Conservation (phyloP, 2,329 filamentous ascomycete genomes). For the Cladosporium sp. region DNA sequence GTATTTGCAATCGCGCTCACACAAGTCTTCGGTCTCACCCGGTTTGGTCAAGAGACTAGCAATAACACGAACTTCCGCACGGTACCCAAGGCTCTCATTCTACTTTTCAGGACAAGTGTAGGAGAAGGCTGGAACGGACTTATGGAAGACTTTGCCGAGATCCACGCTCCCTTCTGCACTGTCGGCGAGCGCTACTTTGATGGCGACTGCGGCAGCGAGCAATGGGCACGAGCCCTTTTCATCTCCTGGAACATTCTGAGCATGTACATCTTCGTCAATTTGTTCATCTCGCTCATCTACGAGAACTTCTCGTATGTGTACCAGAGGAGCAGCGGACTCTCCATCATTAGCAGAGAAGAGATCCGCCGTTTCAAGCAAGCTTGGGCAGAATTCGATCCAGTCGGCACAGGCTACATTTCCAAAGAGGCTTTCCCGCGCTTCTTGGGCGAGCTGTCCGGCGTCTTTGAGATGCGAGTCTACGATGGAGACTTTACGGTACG, state of each 20-base stretch:
- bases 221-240: slow-evolving; percentile 87
- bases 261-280: slow-evolving; percentile 99
- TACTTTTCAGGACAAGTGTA: slow-evolving; percentile 89
- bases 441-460: slow-evolving; percentile 84
- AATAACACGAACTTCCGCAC: slow-evolving; percentile 89
- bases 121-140: slow-evolving; percentile 96
- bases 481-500: slow-evolving; percentile 84
- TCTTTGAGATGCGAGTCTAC: slow-evolving; percentile 98
- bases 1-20: slow-evolving; percentile 96
- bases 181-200: slow-evolving; percentile 71
- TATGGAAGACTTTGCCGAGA: slow-evolving; percentile 91
- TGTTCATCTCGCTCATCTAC: slow-evolving; percentile 98
- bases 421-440: slow-evolving; percentile 88
- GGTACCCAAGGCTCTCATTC: slow-evolving; percentile 88
- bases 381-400: slow-evolving; percentile 92
- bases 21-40: slow-evolving; percentile 91
- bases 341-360: slow-evolving; percentile 87
- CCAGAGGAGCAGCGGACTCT: slow-evolving; percentile 90
- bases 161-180: slow-evolving; percentile 80
- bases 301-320: slow-evolving; percentile 99
- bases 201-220: slow-evolving; percentile 88
- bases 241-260: slow-evolving; percentile 98
- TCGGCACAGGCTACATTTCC: slow-evolving; percentile 86
- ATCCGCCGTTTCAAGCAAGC: slow-evolving; percentile 97
- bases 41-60: slow-evolving; percentile 72